These are phyloP conservation scores for Noccaea bulbosa DNA, from an alignment of 345 rosid species.

Conservation along the genomic window DNA sequence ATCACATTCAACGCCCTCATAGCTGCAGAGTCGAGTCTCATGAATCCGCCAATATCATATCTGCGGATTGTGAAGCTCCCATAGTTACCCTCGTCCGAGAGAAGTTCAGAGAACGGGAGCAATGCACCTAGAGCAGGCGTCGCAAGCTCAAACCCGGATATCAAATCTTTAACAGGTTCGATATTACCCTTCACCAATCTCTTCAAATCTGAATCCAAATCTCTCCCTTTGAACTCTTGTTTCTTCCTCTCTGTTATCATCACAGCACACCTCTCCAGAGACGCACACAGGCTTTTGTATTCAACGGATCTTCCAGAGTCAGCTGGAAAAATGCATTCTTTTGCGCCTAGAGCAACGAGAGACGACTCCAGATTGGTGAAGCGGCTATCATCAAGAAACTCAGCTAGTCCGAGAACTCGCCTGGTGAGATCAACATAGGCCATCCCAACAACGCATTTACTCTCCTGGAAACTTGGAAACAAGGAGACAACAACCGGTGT, in stretches of 20 bases:
- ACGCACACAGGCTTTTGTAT: conserved; percentile 62
- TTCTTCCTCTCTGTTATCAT: conserved; percentile 93
- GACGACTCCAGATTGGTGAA: conserved; percentile 92
- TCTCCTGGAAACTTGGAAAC: conserved; percentile 63
- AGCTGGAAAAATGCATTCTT: conserved; percentile 88
- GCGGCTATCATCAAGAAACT: conserved; percentile 93
- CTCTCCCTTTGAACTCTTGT: conserved; percentile 84
- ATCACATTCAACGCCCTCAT: conserved; percentile 94
- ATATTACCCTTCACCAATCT: conserved; percentile 85
- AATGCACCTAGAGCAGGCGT: conserved; percentile 86
- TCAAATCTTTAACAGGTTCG: conserved; percentile 83
- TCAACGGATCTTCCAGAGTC: conserved; percentile 69
- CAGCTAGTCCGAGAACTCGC: conserved; percentile 80
- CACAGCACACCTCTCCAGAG: conserved; percentile 70
- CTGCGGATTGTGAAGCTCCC: conserved; percentile 68
- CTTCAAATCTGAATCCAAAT: conserved; percentile 84
- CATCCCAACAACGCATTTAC: conserved; percentile 74
- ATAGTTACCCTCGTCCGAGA: conserved; percentile 80
- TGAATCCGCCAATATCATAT: conserved; percentile 71
- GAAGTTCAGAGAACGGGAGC: conserved; percentile 79
- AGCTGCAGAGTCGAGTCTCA: conserved; percentile 95
- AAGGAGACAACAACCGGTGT: conserved; percentile 82
- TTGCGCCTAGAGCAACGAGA: conserved; percentile 90
- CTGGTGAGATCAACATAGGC: conserved; percentile 85
- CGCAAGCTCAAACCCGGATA: conserved; percentile 84